Base-by-base conservation (phyloP, 495 filamentous ascomycete genomes). In the Xylaria acuta region DNA sequence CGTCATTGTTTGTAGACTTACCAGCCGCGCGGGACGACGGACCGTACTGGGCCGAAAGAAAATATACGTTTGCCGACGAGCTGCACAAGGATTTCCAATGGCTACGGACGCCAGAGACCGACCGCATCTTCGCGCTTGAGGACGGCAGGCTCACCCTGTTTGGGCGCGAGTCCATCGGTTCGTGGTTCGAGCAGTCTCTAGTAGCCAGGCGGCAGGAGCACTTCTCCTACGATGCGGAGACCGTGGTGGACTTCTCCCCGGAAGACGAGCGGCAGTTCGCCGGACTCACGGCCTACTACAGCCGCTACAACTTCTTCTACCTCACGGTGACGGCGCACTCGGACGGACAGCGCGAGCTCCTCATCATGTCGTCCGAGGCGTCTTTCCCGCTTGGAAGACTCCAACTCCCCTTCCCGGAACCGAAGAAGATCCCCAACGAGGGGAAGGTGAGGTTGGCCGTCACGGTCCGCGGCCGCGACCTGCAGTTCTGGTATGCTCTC, bases 271-370 rank as follows among this genome's bases (percentile, higher is more conserved):
- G 87, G 32, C 84, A 89, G 72, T 89, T 87, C 71, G 87, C 86
- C 3, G 87, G 87, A 1, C 77, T 89, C 27, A 86, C 85, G n/a
- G 85, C 84, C 32, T 89, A 88, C 73, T 89, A 89, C 77, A 87
- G 85, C 73, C 85, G 87, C 5, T 88, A 80, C 79, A 89, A 89
- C 75, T 88, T 89, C 77, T 88, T 88, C 79, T 89, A 89, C 68
- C 78, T 89, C 8, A 84, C 85, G 0, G 85, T 89, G 14, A 84
- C 85, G n/a, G 86, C 86, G 1, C 82, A 88, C 71, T 79, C 82
- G 4, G 85, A 88, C 70, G 86, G 87, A 20, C 81, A 86, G 71
- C 79, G 87, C 1, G 87, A 89, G 73, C 76, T 89, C 36, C 78
- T 87, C 8, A 84, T 89, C 69, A 72, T 86, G 75, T 78, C 79